Percentiles rank a stretch among this genome's conserved stretches.
Evolutionary conservation across 2,329 filamentous ascomycete species (phyloP).

Genomic region (Penicillium palitans): DNA sequence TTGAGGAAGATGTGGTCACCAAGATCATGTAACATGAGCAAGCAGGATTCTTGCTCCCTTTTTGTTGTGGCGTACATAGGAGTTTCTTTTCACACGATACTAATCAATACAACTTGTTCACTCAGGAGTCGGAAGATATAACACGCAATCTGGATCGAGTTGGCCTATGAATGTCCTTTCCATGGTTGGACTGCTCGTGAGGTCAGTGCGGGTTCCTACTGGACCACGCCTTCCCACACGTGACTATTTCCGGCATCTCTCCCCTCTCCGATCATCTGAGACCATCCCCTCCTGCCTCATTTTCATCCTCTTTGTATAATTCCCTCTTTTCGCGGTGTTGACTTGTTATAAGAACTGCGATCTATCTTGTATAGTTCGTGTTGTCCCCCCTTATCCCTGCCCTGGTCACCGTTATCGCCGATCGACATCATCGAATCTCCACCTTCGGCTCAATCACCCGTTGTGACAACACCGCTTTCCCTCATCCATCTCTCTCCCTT

Average conservation of each 20-base stretch:
- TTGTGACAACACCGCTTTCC: background rate
- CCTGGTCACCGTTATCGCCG: conserved; percentile 42
- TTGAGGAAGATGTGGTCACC: conserved; percentile 80
- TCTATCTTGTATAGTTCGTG: conserved; percentile 12
- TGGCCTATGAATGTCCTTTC: conserved; percentile 24
- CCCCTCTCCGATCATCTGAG: conserved; percentile 3
- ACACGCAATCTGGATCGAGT: conserved; percentile 29
- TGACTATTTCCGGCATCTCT: conserved; percentile 34
- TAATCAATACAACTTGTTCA: conserved; percentile 35
- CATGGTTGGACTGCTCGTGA: conserved; percentile 34
- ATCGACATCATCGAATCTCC: conserved; percentile 33
- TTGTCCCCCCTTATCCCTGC: conserved; percentile 16
- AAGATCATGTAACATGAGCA: conserved; percentile 72
- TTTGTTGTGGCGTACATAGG: conserved; percentile 29
- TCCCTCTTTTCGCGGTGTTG: conserved; percentile 40
- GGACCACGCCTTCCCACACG: conserved; percentile 37
- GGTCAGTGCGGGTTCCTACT: conserved; percentile 43
- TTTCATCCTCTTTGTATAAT: conserved; percentile 12
- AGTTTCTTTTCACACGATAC: conserved; percentile 30
- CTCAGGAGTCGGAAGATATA: conserved; percentile 35
- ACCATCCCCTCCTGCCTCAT: conserved; percentile 16
- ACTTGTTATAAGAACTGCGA: conserved; percentile 11
- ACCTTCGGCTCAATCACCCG: conserved; percentile 13
- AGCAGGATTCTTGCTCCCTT: conserved; percentile 22
- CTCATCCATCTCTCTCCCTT: background rate